Base-by-base conservation (phyloP, 164 flowering plant genomes). In the Vitis rupestris region DNA sequence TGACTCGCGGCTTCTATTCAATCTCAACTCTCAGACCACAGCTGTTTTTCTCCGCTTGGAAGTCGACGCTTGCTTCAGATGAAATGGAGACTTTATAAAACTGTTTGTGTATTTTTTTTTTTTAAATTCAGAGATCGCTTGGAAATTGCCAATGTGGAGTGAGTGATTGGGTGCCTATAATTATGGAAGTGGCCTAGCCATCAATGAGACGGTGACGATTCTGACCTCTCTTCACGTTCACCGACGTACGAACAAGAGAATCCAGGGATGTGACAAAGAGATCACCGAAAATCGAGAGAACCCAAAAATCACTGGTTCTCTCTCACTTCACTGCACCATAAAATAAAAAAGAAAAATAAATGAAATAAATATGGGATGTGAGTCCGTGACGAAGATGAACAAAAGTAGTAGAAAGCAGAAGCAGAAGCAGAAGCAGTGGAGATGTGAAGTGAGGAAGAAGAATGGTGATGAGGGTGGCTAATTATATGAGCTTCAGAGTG, bases 251-350 rank as follows among this genome's bases (percentile, higher is more conserved):
- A 37, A 9, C 49, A 44, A 66, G 51, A 54, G 44, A 37, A 37
- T 30, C 15, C 60, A 51, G 54, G 16, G 70, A 44, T 48, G 63
- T 67, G 63, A 54, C 69, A 44, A 66, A 54, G 50, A 44, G 44
- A 55, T 56, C 14, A 16, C 30, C 14, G 44, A 37, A 55, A 19
- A 54, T 17, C 61, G 23, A 54, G 50, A 23, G 15, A 37, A 56
- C 44, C 44, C 4, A 4, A 37, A 37, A 37, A 37, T 37, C 44
- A 37, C 44, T 37, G 44, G 44, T 37, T 37, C 7, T 37, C 44
- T 37, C 44, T 37, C 44, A 37, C 44, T 37, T 37, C 44, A 37
- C 44, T 37, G 27, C 27, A 23, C 27, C 27, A 37, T 4, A 37
- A 31, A 37, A 37, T 3, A 37, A 3, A 37, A 37, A 37, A 23